Conservation (phyloP, 805 yeast genomes). For the Zygosaccharomyces bailii region DNA sequence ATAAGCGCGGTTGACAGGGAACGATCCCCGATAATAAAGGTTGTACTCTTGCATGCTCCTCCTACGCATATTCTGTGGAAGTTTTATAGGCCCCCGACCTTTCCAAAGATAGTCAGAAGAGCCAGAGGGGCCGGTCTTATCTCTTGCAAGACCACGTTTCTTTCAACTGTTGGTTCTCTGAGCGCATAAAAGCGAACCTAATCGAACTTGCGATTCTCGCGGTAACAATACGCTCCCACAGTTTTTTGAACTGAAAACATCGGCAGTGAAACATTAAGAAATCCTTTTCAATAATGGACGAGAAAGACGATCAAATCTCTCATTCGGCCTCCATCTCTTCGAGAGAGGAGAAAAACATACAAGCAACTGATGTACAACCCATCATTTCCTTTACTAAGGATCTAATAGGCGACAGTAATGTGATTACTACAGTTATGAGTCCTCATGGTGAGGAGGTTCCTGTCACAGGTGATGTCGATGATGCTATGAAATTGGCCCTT, state of each 20-base stretch:
- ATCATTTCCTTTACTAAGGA: conserved; percentile 9
- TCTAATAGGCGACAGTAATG: conserved; percentile 6
- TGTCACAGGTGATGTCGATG: conserved; percentile 40
- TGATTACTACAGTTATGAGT: neutral
- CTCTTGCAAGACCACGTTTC: neutral
- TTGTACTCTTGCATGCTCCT: neutral
- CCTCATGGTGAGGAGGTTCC: conserved; percentile 21
- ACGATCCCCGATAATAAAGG: neutral
- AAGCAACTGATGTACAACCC: conserved; percentile 4
- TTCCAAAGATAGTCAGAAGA: neutral
- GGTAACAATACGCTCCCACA: too few relatives aligned
- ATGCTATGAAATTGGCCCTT: conserved; percentile 41
- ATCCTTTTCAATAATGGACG: neutral
- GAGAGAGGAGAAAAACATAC: neutral
- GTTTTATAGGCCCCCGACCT: neutral
- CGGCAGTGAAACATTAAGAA: neutral
- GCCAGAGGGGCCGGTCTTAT: neutral
- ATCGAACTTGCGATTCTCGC: too few relatives aligned
- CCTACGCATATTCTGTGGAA: neutral
- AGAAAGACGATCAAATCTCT: neutral
- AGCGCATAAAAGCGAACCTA: neutral
- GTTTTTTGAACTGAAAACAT: neutral
- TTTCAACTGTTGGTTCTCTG: neutral
- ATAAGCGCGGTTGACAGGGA: neutral
- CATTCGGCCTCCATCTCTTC: neutral